Evolutionary conservation across 148 eudicot genomes (phyloP), one percentile per base, ranked within the genome.

Genomic region (Cornus florida): DNA sequence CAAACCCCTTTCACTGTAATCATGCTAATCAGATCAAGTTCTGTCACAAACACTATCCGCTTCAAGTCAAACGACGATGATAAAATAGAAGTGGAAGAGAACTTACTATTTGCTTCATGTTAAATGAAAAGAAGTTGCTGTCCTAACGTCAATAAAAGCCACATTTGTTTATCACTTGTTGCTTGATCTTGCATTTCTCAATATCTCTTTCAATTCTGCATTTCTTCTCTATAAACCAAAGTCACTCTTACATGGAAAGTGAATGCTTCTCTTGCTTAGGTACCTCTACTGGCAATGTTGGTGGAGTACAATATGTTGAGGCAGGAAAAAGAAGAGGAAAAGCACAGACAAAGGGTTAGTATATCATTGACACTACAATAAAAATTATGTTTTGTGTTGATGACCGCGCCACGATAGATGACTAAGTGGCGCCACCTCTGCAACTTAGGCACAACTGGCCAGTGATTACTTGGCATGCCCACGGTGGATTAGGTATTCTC

Each of bases 211-310:
- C 7, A n/a, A 13, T 20, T 62, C 17, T 69, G 65, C 67, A 53
- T 48, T 43, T 50, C 60, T 10, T 11, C 41, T 22, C 56, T 46
- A 62, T 50, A 73, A 69, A 56, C 24, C 35, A 64, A 17, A 59
- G 74, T 70, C 50, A 62, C 69, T 33, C 79, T 84, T 38, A 75
- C 28, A 33, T 38, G 57, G 70, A 9, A 41, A 67, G 73, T 53
- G 32, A 69, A 46, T 66, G 48, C 72, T 32, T 79, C 24, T 77
- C 57, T 74, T 74, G 69, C 67, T 75, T 83, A 95, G 99, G 97
- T 89, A 53, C 94, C 99, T 79, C 89, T 96, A 71, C 82, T 96
- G 78, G 92, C 90, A 73, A 90, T 96, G 95, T 76, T 96, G 87
- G 97, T 91, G 81, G 94, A 92, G 82, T 96, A 96, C 87, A 88